Evolutionary conservation across 805 yeast species (phyloP), one percentile per base, ranked within the genome.

Genomic region (Saturnispora sanitii): DNA sequence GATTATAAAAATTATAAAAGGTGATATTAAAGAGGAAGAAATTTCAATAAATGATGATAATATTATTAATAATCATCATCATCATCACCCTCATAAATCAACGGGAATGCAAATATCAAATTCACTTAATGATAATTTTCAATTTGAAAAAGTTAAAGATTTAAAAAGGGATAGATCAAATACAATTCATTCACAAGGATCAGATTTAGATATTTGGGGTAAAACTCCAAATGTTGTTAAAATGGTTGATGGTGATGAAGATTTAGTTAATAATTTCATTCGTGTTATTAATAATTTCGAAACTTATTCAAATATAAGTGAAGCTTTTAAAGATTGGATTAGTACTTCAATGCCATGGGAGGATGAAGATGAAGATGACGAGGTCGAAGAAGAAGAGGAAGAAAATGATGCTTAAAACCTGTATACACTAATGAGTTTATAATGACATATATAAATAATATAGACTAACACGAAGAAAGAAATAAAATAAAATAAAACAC

Each of bases 1-100:
- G 44, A 90, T 84, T 55, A 49, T 77, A 42, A 74, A 73, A 53
- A 57, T 85, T 41, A 66, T 82, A 42, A 85, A 85, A 46, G 56
- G 53, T 23, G 55, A 52, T 29, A 18, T 8, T 25, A 12, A 36
- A 11, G 26, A 27, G 19, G 11, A 21, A 15, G 13, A 21, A 22
- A 21, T 20, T 28, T 36, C 18, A 37, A 57, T n/a, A n/a, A n/a
- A n/a, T n/a, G n/a, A n/a, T n/a, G n/a, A n/a, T n/a, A n/a, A n/a
- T n/a, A n/a, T n/a, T n/a, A n/a, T n/a, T n/a, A n/a, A n/a, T n/a
- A n/a, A n/a, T n/a, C n/a, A n/a, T n/a, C n/a, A n/a, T n/a, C n/a
- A n/a, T n/a, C n/a, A n/a, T n/a, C n/a, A n/a, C 9, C 50, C 54
- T 41, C 58, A 32, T 22, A 33, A 35, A 18, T 19, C 40, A 3